Conservation (phyloP, 2,329 filamentous ascomycete species). For the Cladophialophora carrionii region DNA sequence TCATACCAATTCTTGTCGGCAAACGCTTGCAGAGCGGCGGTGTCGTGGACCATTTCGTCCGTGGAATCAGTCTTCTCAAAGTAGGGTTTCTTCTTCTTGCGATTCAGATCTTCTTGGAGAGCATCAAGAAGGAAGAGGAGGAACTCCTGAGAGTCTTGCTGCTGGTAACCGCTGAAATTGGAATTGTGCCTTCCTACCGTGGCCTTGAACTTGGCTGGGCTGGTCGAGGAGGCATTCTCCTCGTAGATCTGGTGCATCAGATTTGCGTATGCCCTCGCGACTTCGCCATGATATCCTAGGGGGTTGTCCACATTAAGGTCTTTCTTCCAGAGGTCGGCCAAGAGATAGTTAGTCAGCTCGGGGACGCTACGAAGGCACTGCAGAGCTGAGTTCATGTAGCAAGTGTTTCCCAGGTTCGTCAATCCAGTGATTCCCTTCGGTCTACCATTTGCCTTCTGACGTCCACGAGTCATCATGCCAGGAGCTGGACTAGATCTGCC, state of each 20-base stretch:
- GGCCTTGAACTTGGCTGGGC: slow-evolving; percentile 79
- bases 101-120: slow-evolving; percentile 91
- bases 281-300: slow-evolving; percentile 79
- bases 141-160: slow-evolving; percentile 98
- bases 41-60: slow-evolving; percentile 88
- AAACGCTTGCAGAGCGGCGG: slow-evolving; percentile 77
- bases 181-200: slow-evolving; percentile 79
- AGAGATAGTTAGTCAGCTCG: slow-evolving; percentile 89
- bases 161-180: slow-evolving; percentile 89
- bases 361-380: slow-evolving; percentile 94
- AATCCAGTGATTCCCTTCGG: slow-evolving; percentile 78
- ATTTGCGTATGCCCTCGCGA: slow-evolving; percentile 80
- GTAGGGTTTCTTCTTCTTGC: slow-evolving; percentile 93
- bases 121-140: slow-evolving; percentile 92
- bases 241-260: slow-evolving; percentile 79
- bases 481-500: slow-evolving; percentile 72
- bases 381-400: slow-evolving; percentile 98
- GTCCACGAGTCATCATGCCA: slow-evolving; percentile 69
- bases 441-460: slow-evolving; percentile 69
- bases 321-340: slow-evolving; percentile 70
- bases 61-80: slow-evolving; percentile 97
- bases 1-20: slow-evolving; percentile 89
- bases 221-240: slow-evolving; percentile 68
- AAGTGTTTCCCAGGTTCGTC: slow-evolving; percentile 92
- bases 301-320: slow-evolving; percentile 87